Conservation (phyloP, 495 filamentous ascomycete genomes). For the Elasticomyces elasticus region DNA sequence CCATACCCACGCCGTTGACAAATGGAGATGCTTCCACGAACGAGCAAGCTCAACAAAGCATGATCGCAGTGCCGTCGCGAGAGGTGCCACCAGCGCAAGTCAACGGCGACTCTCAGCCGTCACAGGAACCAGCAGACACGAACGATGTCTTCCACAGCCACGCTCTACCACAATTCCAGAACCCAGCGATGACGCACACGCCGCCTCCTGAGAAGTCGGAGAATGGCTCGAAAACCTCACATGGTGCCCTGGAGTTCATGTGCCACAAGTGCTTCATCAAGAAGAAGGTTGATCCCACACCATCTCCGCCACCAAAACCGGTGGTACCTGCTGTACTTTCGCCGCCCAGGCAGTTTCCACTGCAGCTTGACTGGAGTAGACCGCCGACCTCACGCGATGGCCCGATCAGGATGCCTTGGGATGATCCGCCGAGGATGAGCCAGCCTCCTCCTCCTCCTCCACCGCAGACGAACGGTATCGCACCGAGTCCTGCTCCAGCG, state of each 20-base stretch:
- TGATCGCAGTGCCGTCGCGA: neutral
- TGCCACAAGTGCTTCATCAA: slow-evolving; percentile 32
- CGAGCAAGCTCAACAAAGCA: neutral
- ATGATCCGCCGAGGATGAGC: slow-evolving; percentile 8
- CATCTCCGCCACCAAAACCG: slow-evolving; percentile 16
- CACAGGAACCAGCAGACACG: neutral
- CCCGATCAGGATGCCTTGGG: slow-evolving; percentile 13
- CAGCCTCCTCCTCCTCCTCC: slow-evolving; percentile 8
- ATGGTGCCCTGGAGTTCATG: slow-evolving; percentile 16
- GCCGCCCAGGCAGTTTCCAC: slow-evolving; percentile 8
- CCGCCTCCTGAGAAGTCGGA: slow-evolving; percentile 1
- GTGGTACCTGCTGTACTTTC: slow-evolving; percentile 4
- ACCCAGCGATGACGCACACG: neutral
- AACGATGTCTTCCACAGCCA: slow-evolving; percentile 15
- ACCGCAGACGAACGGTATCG: slow-evolving; percentile 8
- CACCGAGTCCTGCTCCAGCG: neutral
- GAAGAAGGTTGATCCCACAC: slow-evolving; percentile 18
- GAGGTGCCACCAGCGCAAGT: neutral
- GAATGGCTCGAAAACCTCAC: neutral
- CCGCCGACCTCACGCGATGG: slow-evolving; percentile 3
- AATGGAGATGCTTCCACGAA: neutral
- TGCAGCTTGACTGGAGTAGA: slow-evolving; percentile 10
- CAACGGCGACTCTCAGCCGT: slow-evolving; percentile 4
- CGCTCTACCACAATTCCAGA: slow-evolving; percentile 11
- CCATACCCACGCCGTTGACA: neutral